Base-by-base conservation (phyloP, 2,329 filamentous ascomycete genomes). In the Pyricularia pennisetigena region DNA sequence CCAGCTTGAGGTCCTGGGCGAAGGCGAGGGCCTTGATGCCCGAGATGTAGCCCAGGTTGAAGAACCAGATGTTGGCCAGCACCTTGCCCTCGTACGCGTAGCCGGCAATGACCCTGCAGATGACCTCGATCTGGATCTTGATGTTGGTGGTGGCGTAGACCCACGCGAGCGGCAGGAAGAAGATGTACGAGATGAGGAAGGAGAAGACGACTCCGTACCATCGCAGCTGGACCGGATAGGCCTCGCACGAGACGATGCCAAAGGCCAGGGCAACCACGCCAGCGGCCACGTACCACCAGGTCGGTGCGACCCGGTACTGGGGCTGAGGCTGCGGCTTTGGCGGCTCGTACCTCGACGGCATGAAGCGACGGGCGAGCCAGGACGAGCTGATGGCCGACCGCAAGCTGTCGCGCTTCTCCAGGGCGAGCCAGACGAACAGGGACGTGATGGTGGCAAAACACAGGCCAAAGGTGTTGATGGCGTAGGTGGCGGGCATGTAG, bases 401-500 rank as follows among this genome's bases (percentile, higher is more conserved):
- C 9, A 66, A 9, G 5, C 9, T 28, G 3, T 66, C 49, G 41
- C 65, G 41, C 35, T 66, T 59, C 35, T 66, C 35, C 78, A 92
- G 90, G 78, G 89, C 85, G 64, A 75, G 71, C 54, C 76, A 74
- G 9, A 74, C 73, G n/a, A 76, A 66, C 28, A 76, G 74, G 32
- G 73, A 74, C 8, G 81, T 79, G 29, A 85, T 79, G 14, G 82
- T 81, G 5, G 84, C 84, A 68, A 86, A 86, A 1, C 81, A 81
- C 1, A 85, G 77, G 2, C 84, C 83, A 69, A 85, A 86, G 0
- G 81, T 82, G 3, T 82, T 82, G 0, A 83, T 80, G 0, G 77
- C 78, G 63, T 78, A 79, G 0, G 77, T 79, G 0, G 76, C 74
- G 0, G 82, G 81, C 8, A 86, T 75, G 68, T 84, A 85, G 54